phyloP scores from a whole-genome alignment of 306 rosid species.

The Lathyrus sativus region DNA sequence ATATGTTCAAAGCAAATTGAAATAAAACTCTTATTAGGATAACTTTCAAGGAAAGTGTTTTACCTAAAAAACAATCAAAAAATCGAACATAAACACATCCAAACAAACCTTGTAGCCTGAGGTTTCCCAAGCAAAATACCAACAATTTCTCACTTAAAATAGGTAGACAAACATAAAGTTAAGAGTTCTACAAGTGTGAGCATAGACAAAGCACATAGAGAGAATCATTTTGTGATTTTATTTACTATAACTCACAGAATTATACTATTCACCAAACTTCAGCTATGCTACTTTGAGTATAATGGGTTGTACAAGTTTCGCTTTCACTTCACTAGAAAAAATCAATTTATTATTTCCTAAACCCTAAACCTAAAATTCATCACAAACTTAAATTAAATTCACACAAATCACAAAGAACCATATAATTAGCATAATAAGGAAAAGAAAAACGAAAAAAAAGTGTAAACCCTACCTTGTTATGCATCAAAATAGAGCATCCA shows the following conservation, averaged over 20 bases:
- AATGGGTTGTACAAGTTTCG: background rate
- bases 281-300: background rate
- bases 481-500: constrained; percentile 97
- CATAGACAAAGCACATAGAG: background rate
- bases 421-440: background rate
- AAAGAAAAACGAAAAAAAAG: background rate
- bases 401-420: background rate
- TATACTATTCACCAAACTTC: background rate
- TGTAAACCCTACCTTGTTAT: constrained; percentile 68
- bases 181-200: no score
- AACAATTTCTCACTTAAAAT: background rate
- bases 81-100: background rate
- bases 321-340: background rate
- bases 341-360: background rate
- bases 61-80: background rate
- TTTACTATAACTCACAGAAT: background rate
- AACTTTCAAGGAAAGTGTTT: background rate
- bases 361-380: constrained; percentile 30
- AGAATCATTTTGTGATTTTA: no score
- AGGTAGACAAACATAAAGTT: no score
- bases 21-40: background rate
- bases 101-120: background rate
- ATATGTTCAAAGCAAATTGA: background rate
- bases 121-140: background rate
- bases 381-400: background rate